Percentiles rank a stretch among this genome's conserved stretches.
These are phyloP conservation scores for Colletotrichum liriopes DNA, from an alignment of 2,329 filamentous ascomycete genomes.

Conservation along the genomic window DNA sequence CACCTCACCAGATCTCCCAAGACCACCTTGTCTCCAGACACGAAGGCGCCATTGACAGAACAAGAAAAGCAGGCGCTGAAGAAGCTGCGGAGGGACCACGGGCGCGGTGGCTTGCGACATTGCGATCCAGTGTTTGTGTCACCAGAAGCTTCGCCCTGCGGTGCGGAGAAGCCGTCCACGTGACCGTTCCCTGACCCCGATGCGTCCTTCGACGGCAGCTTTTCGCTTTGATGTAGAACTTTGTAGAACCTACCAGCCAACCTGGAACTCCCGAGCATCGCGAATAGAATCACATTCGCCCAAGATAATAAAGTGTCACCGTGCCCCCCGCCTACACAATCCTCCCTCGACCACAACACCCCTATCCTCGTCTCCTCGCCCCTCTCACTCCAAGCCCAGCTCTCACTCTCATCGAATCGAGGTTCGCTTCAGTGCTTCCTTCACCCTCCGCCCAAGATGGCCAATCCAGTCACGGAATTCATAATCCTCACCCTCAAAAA, in stretches of 20 bases:
- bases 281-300: slow-evolving; percentile 7
- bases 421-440: neutral
- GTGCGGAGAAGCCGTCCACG: slow-evolving; percentile 39
- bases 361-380: too few relatives aligned
- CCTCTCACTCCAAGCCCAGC: neutral
- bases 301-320: slow-evolving; percentile 17
- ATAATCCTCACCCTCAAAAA: slow-evolving; percentile 36
- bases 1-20: neutral
- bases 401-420: neutral
- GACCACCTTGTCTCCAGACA: neutral
- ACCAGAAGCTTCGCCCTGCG: slow-evolving; percentile 33
- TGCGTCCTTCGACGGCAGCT: neutral
- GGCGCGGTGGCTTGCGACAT: slow-evolving; percentile 19
- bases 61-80: neutral
- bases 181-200: slow-evolving; percentile 18
- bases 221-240: slow-evolving; percentile 16
- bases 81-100: neutral
- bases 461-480: slow-evolving; percentile 41
- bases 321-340: neutral
- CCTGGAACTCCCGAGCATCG: neutral
- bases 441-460: slow-evolving; percentile 10
- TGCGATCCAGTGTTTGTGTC: slow-evolving; percentile 3
- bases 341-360: neutral
- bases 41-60: neutral
- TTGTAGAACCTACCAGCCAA: slow-evolving; percentile 27